Evolutionary conservation across 257 asterid genomes (phyloP).

Genomic region (Lavandula angustifolia): DNA sequence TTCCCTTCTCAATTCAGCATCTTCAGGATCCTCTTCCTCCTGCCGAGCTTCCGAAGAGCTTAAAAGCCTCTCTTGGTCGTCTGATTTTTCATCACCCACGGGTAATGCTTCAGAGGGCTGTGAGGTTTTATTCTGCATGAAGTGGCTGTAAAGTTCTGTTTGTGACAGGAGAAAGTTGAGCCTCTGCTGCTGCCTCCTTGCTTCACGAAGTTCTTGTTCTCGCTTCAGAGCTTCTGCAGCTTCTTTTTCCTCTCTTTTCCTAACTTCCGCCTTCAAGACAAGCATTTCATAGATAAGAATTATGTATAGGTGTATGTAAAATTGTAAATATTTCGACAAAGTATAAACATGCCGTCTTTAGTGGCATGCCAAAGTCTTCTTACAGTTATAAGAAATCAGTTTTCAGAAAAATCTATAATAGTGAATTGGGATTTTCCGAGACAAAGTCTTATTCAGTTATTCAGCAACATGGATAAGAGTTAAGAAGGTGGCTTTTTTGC

Average conservation of each 20-base stretch:
- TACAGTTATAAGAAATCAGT: neutral
- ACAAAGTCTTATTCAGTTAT: neutral
- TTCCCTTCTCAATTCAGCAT: conserved; percentile 88
- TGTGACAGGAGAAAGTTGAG: conserved; percentile 95
- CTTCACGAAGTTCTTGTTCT: conserved; percentile 99
- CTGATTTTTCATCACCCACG: conserved; percentile 48
- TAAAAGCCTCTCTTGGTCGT: conserved; percentile 43
- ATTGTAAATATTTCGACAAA: conserved; percentile 15
- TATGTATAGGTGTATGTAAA: neutral
- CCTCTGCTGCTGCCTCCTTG: conserved; percentile 96
- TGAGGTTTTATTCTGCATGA: conserved; percentile 91
- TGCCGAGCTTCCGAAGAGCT: conserved; percentile 62
- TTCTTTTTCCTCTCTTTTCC: conserved; percentile 97
- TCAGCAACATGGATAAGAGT: neutral
- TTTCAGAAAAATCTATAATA: neutral
- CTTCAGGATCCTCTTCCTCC: conserved; percentile 88
- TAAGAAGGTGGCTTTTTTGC: neutral
- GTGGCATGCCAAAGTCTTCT: neutral
- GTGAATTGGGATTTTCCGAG: neutral
- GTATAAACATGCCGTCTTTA: conserved; percentile 13
- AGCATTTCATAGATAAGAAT: conserved; percentile 30
- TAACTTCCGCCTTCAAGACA: conserved; percentile 77
- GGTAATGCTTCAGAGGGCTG: conserved; percentile 62
- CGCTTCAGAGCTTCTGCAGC: conserved; percentile 99
- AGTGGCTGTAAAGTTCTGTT: conserved; percentile 97